Conservation (phyloP, 2,329 filamentous ascomycete species). For the Boeremia exigua region DNA sequence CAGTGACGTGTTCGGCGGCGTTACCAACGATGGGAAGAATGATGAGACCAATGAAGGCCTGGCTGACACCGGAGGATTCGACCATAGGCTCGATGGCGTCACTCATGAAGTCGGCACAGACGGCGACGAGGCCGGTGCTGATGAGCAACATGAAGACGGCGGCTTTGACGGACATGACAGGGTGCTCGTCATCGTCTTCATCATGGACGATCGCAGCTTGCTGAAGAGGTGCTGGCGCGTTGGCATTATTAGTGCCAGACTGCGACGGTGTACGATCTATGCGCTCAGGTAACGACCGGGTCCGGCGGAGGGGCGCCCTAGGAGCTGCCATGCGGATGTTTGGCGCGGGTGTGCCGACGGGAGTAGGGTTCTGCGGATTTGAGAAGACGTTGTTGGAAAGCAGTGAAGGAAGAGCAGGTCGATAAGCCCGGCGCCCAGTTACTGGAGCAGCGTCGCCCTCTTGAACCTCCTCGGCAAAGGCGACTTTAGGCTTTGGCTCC, state of each 20-base stretch:
- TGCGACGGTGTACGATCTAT: constrained; percentile 38
- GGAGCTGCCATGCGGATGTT: constrained; percentile 44
- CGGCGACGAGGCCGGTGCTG: constrained; percentile 64
- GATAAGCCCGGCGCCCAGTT: constrained; percentile 64
- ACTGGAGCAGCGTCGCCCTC: constrained; percentile 29
- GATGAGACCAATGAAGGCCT: constrained; percentile 81
- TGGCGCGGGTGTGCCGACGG: constrained; percentile 35
- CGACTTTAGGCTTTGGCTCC: constrained; percentile 39
- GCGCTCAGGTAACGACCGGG: constrained; percentile 46
- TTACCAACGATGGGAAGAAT: constrained; percentile 84
- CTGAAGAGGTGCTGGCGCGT: constrained; percentile 24
- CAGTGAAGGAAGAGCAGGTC: constrained; percentile 67
- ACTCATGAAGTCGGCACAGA: constrained; percentile 75
- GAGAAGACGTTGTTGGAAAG: constrained; percentile 74
- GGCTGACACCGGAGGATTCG: constrained; percentile 63
- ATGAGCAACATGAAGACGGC: constrained; percentile 62
- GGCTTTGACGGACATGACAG: constrained; percentile 62
- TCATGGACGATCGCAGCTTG: constrained; percentile 28
- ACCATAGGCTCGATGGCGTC: constrained; percentile 74
- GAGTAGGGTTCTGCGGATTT: constrained; percentile 47
- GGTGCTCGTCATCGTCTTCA: constrained; percentile 39
- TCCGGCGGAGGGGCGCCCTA: constrained; percentile 37
- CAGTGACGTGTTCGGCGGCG: constrained; percentile 81
- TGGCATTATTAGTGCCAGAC: constrained; percentile 22
- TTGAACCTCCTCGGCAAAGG: constrained; percentile 48